Percentiles rank a stretch among this genome's conserved stretches.
Conservation (phyloP, 306 rosid genomes). For the Quillaja saponaria region DNA sequence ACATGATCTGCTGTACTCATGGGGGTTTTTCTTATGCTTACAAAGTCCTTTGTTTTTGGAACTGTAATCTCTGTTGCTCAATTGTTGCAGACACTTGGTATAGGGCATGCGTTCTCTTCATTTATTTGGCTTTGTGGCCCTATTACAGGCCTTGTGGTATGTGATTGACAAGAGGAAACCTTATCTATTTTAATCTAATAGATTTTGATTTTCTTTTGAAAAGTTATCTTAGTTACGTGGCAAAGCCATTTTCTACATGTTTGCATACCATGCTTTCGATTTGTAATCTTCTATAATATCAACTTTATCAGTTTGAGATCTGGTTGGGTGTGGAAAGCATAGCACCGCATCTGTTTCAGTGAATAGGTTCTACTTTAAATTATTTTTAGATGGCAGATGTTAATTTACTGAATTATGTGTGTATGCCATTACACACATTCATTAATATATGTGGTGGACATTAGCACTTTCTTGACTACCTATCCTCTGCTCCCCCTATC, state of each 20-base stretch:
- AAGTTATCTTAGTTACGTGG: background rate
- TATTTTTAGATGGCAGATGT: background rate
- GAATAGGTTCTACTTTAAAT: too few species aligned
- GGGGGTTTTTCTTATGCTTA: slow-evolving; percentile 10
- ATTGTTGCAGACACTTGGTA: slow-evolving; percentile 89
- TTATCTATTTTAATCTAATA: slow-evolving; percentile 7
- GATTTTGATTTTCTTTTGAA: slow-evolving; percentile 18
- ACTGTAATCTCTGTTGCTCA: slow-evolving; percentile 17
- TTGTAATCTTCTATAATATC: slow-evolving; percentile 12
- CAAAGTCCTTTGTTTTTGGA: slow-evolving; percentile 13
- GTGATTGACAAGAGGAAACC: slow-evolving; percentile 30
- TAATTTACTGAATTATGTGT: slow-evolving; percentile 12
- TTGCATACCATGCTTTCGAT: slow-evolving; percentile 6
- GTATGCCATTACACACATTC: background rate
- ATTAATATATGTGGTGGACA: too few species aligned
- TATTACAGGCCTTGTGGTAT: slow-evolving; percentile 98
- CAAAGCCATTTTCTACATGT: background rate
- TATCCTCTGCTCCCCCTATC: too few species aligned
- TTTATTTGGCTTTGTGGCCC: slow-evolving; percentile 99
- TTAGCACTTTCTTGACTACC: too few species aligned
- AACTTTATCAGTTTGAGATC: background rate
- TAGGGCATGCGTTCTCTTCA: slow-evolving; percentile 96
- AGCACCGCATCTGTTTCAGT: too few species aligned
- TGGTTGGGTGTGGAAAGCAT: too few species aligned
- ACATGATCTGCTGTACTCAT: too few species aligned